Evolutionary conservation across 352 stramenopile species (phyloP).

Genomic region (Pythium sp.): DNA sequence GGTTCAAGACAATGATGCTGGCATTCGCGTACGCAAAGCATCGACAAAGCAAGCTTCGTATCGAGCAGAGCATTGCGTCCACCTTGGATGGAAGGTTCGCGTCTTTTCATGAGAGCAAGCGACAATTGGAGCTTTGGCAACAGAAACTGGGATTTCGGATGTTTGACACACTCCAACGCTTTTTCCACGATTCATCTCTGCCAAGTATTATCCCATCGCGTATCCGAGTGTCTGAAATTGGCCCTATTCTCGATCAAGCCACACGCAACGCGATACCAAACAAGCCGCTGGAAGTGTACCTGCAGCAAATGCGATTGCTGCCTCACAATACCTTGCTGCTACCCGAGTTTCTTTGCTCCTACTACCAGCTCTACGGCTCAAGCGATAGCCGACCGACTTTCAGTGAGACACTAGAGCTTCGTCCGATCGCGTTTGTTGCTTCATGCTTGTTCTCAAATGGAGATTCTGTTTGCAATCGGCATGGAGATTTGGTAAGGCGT

Average conservation of each 20-base stretch:
- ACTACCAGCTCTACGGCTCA: slow-evolving; percentile 65
- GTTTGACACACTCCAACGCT: slow-evolving; percentile 56
- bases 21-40: slow-evolving; percentile 49
- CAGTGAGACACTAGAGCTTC: slow-evolving; percentile 35
- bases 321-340: slow-evolving; percentile 51
- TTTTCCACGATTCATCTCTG: slow-evolving; percentile 51
- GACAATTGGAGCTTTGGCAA: slow-evolving; percentile 66
- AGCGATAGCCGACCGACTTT: slow-evolving; percentile 14
- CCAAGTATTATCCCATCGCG: slow-evolving; percentile 52
- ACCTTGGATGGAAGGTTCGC: slow-evolving; percentile 55
- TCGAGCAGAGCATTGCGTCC: slow-evolving; percentile 48
- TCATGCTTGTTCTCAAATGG: slow-evolving; percentile 70
- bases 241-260: slow-evolving; percentile 39
- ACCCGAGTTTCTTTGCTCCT: slow-evolving; percentile 64
- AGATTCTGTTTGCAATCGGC: slow-evolving; percentile 39
- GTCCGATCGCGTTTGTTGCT: slow-evolving; percentile 54
- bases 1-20: slow-evolving; percentile 52
- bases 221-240: slow-evolving; percentile 40
- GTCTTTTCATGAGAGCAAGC: slow-evolving; percentile 51
- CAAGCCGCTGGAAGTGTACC: slow-evolving; percentile 56
- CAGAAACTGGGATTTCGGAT: slow-evolving; percentile 53
- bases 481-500: slow-evolving; percentile 56
- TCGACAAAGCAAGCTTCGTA: slow-evolving; percentile 37
- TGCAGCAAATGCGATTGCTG: slow-evolving; percentile 50
- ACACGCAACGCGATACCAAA: slow-evolving; percentile 32